A percentile compares a stretch with the other conserved stretches of the same genome.
Conservation (phyloP, 2,329 filamentous ascomycete genomes). For the Colletotrichum brevisporum region DNA sequence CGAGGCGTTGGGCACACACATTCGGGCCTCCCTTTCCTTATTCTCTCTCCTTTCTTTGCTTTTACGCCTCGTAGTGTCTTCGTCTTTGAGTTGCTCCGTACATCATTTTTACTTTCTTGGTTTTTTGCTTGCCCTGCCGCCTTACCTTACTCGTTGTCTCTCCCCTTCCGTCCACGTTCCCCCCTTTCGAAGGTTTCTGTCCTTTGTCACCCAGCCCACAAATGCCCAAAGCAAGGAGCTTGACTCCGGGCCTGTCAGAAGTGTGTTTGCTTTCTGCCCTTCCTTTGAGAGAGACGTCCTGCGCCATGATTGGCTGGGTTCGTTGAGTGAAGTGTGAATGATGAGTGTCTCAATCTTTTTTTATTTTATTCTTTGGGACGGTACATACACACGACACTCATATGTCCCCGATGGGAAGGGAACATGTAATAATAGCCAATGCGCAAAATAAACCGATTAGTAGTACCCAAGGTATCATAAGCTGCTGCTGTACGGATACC, state of each 20-base stretch:
- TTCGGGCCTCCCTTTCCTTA: constrained; percentile 25
- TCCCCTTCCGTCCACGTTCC: constrained; percentile 4
- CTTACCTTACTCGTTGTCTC: constrained; percentile 27
- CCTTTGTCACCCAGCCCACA: constrained; percentile 24
- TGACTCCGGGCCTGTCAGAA: constrained; percentile 20
- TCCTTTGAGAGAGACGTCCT: constrained; percentile 22
- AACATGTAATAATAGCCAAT: constrained; percentile 14
- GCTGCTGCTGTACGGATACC: not conserved
- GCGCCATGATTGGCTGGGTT: constrained; percentile 14
- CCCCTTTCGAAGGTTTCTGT: constrained; percentile 18
- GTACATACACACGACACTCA: too few species aligned
- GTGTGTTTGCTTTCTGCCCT: constrained; percentile 27
- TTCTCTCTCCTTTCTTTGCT: constrained; percentile 5
- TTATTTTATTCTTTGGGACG: too few species aligned
- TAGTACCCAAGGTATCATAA: not conserved
- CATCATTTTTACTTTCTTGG: constrained; percentile 14
- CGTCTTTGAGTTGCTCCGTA: not conserved
- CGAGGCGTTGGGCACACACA: constrained; percentile 2
- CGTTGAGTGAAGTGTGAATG: constrained; percentile 4
- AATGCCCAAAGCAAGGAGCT: constrained; percentile 11
- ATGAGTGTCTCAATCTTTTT: not conserved
- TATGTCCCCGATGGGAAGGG: not conserved
- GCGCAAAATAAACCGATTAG: not conserved
- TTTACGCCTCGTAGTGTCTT: constrained; percentile 12
- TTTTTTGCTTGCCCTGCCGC: not conserved